Evolutionary conservation across 2,329 filamentous ascomycete genomes (phyloP).

Genomic region (Fusarium denticulatum): DNA sequence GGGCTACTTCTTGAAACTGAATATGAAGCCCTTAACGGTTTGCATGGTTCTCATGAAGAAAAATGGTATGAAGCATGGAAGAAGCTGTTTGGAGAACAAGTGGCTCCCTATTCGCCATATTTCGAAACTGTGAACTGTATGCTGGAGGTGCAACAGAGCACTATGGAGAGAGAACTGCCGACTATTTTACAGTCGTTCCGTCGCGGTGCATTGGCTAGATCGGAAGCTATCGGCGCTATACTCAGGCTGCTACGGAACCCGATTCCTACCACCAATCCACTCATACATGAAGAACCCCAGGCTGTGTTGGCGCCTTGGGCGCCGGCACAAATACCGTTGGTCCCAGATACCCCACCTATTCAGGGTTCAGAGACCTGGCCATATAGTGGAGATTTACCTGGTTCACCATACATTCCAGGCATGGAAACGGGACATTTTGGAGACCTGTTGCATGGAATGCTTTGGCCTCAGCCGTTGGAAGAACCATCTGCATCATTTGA

Average conservation of each 20-base stretch:
- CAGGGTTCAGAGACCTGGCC: background rate
- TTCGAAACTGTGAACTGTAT: background rate
- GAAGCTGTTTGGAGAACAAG: fast-evolving
- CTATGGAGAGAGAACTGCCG: background rate
- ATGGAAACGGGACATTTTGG: background rate
- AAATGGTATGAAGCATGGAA: background rate
- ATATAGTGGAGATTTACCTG: fast-evolving
- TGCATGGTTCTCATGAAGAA: background rate
- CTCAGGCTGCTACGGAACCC: background rate
- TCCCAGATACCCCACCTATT: fast-evolving
- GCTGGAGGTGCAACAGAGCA: fast-evolving
- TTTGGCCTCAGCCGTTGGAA: background rate
- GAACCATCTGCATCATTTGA: background rate
- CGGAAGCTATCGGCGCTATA: background rate
- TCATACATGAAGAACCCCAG: fast-evolving
- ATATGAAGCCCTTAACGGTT: fast-evolving
- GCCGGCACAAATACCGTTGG: fast-evolving
- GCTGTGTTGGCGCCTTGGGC: fast-evolving
- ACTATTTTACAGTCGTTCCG: fast-evolving
- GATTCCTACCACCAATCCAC: fast-evolving
- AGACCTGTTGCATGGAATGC: background rate
- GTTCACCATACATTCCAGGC: fast-evolving
- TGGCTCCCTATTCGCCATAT: fast-evolving
- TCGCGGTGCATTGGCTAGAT: fast-evolving
- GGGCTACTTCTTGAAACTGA: fast-evolving